Conservation (phyloP, 176 grass and related monocot genomes). For the Lolium rigidum region DNA sequence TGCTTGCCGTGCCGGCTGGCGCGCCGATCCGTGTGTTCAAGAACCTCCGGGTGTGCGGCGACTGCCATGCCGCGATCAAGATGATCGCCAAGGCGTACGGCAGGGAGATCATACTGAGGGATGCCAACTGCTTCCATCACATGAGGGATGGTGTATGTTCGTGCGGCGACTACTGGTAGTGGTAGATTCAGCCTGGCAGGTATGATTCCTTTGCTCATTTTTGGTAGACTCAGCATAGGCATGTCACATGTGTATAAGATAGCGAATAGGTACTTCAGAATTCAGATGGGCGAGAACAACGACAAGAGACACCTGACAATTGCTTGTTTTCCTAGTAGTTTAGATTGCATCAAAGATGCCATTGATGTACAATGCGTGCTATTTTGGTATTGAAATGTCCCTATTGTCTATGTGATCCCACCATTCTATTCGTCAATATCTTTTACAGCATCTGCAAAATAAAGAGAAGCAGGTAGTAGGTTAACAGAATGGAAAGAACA, state of each 20-base stretch:
- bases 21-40: slow-evolving; percentile 72
- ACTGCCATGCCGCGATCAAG: slow-evolving; percentile 71
- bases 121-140: slow-evolving; percentile 71
- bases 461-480: neutral
- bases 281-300: neutral
- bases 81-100: slow-evolving; percentile 51
- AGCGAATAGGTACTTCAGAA: no score
- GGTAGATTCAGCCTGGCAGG: neutral
- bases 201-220: neutral
- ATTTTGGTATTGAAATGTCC: slow-evolving; percentile 34
- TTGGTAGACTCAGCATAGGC: neutral
- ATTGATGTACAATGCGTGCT: slow-evolving; percentile 59
- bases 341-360: slow-evolving; percentile 56
- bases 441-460: slow-evolving; percentile 89
- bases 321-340: slow-evolving; percentile 53
- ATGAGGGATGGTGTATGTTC: slow-evolving; percentile 55
- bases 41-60: slow-evolving; percentile 75
- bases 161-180: slow-evolving; percentile 70
- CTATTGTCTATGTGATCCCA: slow-evolving; percentile 37
- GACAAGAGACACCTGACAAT: slow-evolving; percentile 31
- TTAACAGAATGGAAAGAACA: neutral
- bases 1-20: slow-evolving; percentile 38
- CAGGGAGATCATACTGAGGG: slow-evolving; percentile 59
- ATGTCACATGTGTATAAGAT: neutral
- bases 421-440: slow-evolving; percentile 75